Conservation (phyloP, 2,329 filamentous ascomycete genomes). For the Fusarium gaditjirri region DNA sequence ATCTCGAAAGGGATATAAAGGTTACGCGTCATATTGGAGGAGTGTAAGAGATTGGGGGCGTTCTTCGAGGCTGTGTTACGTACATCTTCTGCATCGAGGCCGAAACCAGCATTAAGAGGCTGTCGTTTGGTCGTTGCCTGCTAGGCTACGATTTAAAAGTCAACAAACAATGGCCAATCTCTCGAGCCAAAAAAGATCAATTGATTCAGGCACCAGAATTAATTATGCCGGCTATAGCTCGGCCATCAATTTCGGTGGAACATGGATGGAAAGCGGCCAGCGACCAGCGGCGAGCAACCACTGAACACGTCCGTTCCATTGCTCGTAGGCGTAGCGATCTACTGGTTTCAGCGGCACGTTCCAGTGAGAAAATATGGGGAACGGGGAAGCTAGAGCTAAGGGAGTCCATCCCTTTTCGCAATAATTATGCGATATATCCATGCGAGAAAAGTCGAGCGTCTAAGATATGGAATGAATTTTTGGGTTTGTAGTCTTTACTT, state of each 20-base stretch:
- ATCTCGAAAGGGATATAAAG: constrained; percentile 26
- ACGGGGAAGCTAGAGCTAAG: background rate
- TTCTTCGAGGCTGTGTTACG: background rate
- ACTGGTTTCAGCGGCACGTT: background rate
- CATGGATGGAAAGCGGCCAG: background rate
- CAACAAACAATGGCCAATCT: background rate
- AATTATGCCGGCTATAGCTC: background rate
- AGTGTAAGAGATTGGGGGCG: too few species aligned
- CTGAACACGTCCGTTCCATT: too few species aligned
- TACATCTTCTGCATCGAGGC: background rate
- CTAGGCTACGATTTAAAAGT: constrained; percentile 9
- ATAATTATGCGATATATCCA: background rate
- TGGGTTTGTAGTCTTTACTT: background rate
- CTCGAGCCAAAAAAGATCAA: background rate
- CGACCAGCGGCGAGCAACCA: background rate
- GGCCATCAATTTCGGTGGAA: background rate
- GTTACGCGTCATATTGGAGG: background rate
- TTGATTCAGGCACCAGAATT: constrained; percentile 11
- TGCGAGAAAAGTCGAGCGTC: background rate
- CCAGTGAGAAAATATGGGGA: background rate
- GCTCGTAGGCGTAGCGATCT: background rate
- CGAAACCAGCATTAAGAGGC: background rate
- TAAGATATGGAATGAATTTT: background rate
- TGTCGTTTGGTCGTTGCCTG: constrained; percentile 11
- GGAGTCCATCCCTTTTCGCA: background rate